Conservation (phyloP, 805 yeast species). For the Candida nitratophila region DNA sequence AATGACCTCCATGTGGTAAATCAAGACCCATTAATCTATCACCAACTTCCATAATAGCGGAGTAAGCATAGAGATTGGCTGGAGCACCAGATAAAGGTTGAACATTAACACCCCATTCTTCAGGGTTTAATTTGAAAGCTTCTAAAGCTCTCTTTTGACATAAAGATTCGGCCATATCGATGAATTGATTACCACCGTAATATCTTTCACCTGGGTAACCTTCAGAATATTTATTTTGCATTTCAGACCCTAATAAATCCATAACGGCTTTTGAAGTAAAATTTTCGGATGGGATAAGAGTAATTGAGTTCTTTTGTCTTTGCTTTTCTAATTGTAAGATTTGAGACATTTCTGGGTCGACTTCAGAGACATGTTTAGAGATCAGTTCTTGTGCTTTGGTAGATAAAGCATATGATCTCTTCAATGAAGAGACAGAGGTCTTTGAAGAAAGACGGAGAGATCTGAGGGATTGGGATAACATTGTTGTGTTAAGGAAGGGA, state of each 20-base stretch:
- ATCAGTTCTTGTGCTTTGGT: slow-evolving; percentile 44
- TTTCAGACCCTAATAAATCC: slow-evolving; percentile 90
- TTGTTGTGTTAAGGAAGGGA: not conserved
- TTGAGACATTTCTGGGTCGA: slow-evolving; percentile 80
- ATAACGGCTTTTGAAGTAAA: slow-evolving; percentile 93
- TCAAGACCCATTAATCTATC: slow-evolving; percentile 97
- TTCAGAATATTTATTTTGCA: slow-evolving; percentile 97
- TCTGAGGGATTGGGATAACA: not conserved
- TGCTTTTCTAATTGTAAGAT: slow-evolving; percentile 70
- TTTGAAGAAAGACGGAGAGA: not conserved
- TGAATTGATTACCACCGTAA: slow-evolving; percentile 96
- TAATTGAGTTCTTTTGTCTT: slow-evolving; percentile 89
- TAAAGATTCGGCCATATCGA: slow-evolving; percentile 82
- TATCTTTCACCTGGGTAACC: slow-evolving; percentile 98
- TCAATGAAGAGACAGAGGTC: not conserved
- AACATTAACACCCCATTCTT: slow-evolving; percentile 95
- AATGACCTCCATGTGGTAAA: slow-evolving; percentile 97
- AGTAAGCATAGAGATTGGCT: slow-evolving; percentile 89
- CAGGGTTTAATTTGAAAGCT: slow-evolving; percentile 70
- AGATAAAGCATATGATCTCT: slow-evolving; percentile 38
- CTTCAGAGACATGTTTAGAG: slow-evolving; percentile 55
- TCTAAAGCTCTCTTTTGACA: slow-evolving; percentile 90
- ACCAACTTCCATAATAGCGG: slow-evolving; percentile 80
- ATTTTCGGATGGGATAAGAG: slow-evolving; percentile 91
- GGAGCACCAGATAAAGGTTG: slow-evolving; percentile 96